These are phyloP conservation scores for Chaetothyriales sp. DNA, from an alignment of 2,329 filamentous ascomycete species.

Conservation along the genomic window DNA sequence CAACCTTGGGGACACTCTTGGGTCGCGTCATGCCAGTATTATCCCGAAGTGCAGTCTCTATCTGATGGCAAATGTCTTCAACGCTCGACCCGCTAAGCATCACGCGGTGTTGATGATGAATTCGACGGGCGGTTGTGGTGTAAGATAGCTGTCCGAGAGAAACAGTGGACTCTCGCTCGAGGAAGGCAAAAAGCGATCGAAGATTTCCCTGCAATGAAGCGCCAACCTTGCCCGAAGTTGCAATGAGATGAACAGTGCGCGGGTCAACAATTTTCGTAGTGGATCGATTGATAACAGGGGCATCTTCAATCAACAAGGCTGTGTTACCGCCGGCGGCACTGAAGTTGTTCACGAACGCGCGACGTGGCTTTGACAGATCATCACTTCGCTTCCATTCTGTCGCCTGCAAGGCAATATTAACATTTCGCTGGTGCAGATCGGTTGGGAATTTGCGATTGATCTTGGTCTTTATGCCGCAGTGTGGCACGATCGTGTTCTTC, in stretches of 20 bases:
- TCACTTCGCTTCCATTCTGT: conserved; percentile 19
- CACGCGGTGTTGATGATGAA: conserved; percentile 28
- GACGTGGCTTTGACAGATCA: conserved; percentile 19
- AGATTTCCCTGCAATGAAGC: conserved; percentile 38
- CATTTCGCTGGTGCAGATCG: conserved; percentile 22
- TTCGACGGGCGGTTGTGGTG: conserved; percentile 46
- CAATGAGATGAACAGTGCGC: conserved; percentile 41
- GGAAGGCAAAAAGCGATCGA: conserved; percentile 38
- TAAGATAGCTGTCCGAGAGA: conserved; percentile 47
- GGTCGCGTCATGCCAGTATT: conserved; percentile 19
- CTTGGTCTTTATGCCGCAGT: conserved; percentile 47
- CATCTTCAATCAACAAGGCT: conserved; percentile 49
- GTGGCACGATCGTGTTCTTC: conserved; percentile 47
- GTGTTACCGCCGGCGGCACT: conserved; percentile 59
- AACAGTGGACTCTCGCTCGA: conserved; percentile 37
- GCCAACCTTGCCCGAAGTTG: conserved; percentile 41
- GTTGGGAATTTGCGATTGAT: conserved; percentile 23
- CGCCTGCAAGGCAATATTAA: conserved; percentile 31
- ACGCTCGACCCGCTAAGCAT: conserved; percentile 20
- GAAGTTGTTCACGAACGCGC: conserved; percentile 49
- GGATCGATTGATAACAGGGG: conserved; percentile 23
- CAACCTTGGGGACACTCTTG: conserved; percentile 18
- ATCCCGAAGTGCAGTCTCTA: conserved; percentile 15
- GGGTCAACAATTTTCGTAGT: conserved; percentile 31
- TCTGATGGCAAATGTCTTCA: conserved; percentile 19